A percentile compares a stretch with the other conserved stretches of the same genome.
Evolutionary conservation across 495 filamentous ascomycete species (phyloP).

Genomic region (Tuber magnatum): DNA sequence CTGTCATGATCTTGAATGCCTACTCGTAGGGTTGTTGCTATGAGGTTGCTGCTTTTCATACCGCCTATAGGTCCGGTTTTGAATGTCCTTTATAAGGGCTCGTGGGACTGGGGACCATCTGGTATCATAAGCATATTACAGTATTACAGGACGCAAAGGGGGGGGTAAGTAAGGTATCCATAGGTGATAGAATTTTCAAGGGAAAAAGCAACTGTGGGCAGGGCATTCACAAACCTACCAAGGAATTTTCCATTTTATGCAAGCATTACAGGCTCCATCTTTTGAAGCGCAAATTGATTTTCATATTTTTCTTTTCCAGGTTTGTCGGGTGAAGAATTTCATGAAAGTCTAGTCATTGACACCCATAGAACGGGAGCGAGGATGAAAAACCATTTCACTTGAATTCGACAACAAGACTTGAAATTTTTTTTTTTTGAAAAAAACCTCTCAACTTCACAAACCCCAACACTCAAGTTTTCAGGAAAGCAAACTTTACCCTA

Average conservation of each 20-base stretch:
- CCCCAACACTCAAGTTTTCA: background rate
- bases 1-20: too few relatives aligned
- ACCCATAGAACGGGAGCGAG: background rate
- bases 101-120: too few relatives aligned
- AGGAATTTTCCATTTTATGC: background rate
- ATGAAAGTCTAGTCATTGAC: background rate
- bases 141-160: too few relatives aligned
- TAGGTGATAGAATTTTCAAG: background rate
- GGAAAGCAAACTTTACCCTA: background rate
- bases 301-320: background rate
- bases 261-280: background rate
- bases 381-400: background rate
- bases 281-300: background rate
- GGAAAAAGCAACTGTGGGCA: background rate
- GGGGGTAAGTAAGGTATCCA: background rate
- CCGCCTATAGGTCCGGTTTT: too few relatives aligned
- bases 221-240: background rate
- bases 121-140: too few relatives aligned
- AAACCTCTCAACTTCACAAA: too few relatives aligned
- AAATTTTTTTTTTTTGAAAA: too few relatives aligned
- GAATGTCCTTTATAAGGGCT: too few relatives aligned
- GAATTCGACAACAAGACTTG: background rate
- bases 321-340: background rate
- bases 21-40: too few relatives aligned
- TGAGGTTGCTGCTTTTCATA: too few relatives aligned